Evolutionary conservation across 2,329 filamentous ascomycete species (phyloP), one percentile per base, ranked within the genome.

Genomic region (Rhinocladiella similis): DNA sequence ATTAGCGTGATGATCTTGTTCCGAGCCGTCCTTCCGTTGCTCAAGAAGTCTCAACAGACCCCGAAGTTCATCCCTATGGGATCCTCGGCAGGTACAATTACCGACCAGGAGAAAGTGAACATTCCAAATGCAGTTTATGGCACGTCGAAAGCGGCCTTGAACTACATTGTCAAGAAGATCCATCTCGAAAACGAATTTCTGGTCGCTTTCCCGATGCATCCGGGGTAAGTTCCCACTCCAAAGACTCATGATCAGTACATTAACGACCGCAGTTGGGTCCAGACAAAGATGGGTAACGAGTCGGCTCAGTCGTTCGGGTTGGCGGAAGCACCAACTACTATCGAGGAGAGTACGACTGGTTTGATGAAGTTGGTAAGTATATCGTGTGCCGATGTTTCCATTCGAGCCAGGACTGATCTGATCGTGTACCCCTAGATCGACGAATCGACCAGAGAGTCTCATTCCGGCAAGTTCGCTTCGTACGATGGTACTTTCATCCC

Each of bases 1-100:
- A 63, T 73, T 19, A 76, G 75, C 2, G 66, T 75, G 2, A 57
- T 81, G 0, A 47, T 64, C 3, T 69, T 81, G 1, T 81, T 77
- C 66, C 77, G 80, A 61, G 78, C 77, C 1, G 70, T 70, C 4
- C 67, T 69, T 9, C 68, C 71, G 1, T 63, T 82, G 1, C 62
- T 82, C 43, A 56, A 67, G 29, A 67, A 67, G 50, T 59, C 72
- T 0, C 20, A 59, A 5, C 16, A 39, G 9, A 20, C 47, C 12
- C 18, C 39, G 16, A 56, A 53, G 42, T 59, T 59, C 50, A 29
- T 59, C 43, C 39, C 45, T 16, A 57, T 59, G 39, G 42, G 43
- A 16, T 56, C 57, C 10, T 25, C 9, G 7, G 48, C 53, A 14
- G 57, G 53, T 6, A 47, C 27, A 3, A 52, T 59, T 14, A 46